Percentiles rank a stretch among this genome's conserved stretches.
Evolutionary conservation across 1,284 basidiomycete genomes (phyloP).

Genomic region (Volvariella surrecta): DNA sequence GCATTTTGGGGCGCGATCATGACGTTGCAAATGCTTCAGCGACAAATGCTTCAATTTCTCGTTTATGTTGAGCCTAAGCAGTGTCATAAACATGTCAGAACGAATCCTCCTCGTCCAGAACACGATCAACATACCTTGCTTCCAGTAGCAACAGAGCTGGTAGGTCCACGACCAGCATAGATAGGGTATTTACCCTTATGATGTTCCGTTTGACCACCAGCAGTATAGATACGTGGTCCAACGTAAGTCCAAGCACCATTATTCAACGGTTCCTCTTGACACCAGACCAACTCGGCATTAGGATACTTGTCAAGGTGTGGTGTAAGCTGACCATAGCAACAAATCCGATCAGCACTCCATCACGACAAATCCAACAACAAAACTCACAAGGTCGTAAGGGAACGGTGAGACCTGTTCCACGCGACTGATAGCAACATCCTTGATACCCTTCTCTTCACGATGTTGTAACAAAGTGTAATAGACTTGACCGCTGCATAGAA

Average conservation of each 20-base stretch:
- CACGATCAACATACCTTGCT: constrained; percentile 53
- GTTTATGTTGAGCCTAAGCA: constrained; percentile 67
- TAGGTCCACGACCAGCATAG: constrained; percentile 84
- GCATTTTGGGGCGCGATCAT: too few species aligned
- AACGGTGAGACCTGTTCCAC: constrained; percentile 94
- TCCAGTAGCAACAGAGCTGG: constrained; percentile 85
- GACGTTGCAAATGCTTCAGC: constrained; percentile 36
- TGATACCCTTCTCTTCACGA: constrained; percentile 83
- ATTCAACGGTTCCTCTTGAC: constrained; percentile 91
- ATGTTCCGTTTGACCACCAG: constrained; percentile 76
- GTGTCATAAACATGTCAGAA: constrained; percentile 4
- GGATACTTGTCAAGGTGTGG: constrained; percentile 94
- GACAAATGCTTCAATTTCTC: constrained; percentile 74
- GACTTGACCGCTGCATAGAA: constrained; percentile 91
- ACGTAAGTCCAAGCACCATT: constrained; percentile 93
- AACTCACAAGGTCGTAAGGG: constrained; percentile 83
- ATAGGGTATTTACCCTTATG: constrained; percentile 86
- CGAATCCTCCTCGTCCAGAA: background rate
- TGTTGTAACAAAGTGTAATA: constrained; percentile 88
- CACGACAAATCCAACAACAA: background rate
- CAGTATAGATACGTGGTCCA: constrained; percentile 81
- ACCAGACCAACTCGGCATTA: constrained; percentile 89
- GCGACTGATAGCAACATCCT: constrained; percentile 90
- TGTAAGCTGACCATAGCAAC: constrained; percentile 44
- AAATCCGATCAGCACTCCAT: background rate